phyloP scores from a whole-genome alignment of 2,329 filamentous ascomycete species.

The Colletotrichum chlorophyti region DNA sequence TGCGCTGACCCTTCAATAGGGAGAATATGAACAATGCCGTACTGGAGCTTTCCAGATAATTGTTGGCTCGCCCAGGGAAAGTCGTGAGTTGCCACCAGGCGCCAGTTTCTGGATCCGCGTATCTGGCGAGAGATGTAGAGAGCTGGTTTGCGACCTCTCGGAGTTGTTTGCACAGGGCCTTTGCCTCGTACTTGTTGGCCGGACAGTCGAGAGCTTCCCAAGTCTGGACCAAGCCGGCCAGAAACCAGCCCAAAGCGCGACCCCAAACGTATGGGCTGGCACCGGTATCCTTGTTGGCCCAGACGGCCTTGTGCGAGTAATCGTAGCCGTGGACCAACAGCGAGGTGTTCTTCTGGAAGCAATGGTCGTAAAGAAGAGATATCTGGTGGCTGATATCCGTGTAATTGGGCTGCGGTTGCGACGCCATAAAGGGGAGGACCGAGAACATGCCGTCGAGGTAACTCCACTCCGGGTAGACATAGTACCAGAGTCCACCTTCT shows the following conservation, averaged over 20 bases:
- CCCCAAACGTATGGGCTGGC: conserved; percentile 30
- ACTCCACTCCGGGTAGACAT: conserved; percentile 55
- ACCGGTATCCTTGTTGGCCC: conserved; percentile 25
- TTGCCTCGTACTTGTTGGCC: neutral
- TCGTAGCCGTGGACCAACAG: conserved; percentile 29
- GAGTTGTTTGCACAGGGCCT: conserved; percentile 7
- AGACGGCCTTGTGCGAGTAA: conserved; percentile 25
- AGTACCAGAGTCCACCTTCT: conserved; percentile 46
- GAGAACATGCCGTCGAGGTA: conserved; percentile 62
- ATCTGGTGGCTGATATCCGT: conserved; percentile 33
- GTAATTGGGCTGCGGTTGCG: conserved; percentile 21
- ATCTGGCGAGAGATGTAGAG: conserved; percentile 3
- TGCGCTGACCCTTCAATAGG: conserved; percentile 15
- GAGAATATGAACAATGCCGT: conserved; percentile 27
- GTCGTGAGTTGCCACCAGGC: conserved; percentile 30
- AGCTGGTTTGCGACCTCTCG: neutral
- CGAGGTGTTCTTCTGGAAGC: conserved; percentile 21
- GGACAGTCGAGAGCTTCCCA: conserved; percentile 23
- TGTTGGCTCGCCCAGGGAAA: conserved; percentile 16
- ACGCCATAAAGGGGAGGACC: conserved; percentile 47
- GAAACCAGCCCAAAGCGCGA: conserved; percentile 28
- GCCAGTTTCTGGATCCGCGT: conserved; percentile 19
- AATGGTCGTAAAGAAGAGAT: conserved; percentile 25
- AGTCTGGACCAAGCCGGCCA: conserved; percentile 28
- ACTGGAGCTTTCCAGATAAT: conserved; percentile 31